These are phyloP conservation scores for Sclerotinia trifoliorum DNA, from an alignment of 2,329 filamentous ascomycete genomes.

Conservation along the genomic window DNA sequence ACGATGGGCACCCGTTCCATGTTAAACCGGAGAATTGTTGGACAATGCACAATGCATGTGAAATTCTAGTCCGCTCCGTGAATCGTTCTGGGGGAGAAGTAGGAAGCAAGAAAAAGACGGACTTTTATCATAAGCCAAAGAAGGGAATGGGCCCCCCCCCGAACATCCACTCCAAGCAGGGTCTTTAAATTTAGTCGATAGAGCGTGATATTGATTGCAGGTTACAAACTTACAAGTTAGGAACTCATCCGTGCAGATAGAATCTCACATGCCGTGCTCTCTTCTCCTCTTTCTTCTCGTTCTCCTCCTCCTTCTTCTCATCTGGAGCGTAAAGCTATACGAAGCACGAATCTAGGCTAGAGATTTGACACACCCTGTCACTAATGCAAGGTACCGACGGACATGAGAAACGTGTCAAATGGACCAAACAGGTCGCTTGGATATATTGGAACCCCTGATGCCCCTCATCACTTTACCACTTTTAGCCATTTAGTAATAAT, in stretches of 20 bases:
- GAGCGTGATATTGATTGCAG: conserved; percentile 7
- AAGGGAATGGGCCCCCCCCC: background rate
- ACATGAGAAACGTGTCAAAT: background rate
- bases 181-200: background rate
- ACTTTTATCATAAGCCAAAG: background rate
- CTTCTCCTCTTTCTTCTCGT: background rate
- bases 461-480: conserved; percentile 3
- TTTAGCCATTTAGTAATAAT: background rate
- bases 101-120: background rate
- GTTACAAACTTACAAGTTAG: background rate
- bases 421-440: background rate
- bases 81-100: conserved; percentile 1
- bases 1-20: conserved; percentile 12
- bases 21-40: conserved; percentile 2
- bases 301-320: background rate
- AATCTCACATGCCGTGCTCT: background rate
- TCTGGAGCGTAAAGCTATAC: background rate
- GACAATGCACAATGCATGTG: background rate
- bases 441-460: background rate
- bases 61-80: background rate
- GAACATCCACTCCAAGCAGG: background rate
- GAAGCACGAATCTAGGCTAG: background rate
- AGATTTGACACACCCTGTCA: background rate
- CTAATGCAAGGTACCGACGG: background rate
- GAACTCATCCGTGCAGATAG: background rate